Percentiles rank a stretch among this genome's conserved stretches.
Evolutionary conservation across 306 rosid species (phyloP).

Genomic region (Acacia melanoxylon): DNA sequence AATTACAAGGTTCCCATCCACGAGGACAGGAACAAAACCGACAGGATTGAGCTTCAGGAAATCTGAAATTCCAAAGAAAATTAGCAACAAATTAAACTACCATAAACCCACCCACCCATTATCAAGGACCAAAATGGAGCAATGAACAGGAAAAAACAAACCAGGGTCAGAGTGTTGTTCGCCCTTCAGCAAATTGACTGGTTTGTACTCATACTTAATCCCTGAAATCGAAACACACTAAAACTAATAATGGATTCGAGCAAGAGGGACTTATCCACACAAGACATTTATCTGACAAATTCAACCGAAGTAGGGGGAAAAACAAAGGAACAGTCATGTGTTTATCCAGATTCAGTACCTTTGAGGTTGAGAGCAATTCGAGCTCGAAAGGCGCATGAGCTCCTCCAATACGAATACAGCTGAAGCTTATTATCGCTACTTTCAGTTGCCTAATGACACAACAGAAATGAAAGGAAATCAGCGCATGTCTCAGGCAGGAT

Average conservation of each 20-base stretch:
- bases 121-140: not conserved
- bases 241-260: not conserved
- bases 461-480: not conserved
- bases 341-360: conserved; percentile 40
- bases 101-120: not conserved
- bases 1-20: conserved; percentile 53
- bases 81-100: not conserved
- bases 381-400: conserved; percentile 44
- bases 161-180: conserved; percentile 64
- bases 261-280: not conserved
- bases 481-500: not conserved
- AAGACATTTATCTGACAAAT: not conserved
- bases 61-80: conserved; percentile 38
- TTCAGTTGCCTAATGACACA: conserved; percentile 33
- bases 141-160: conserved; percentile 2
- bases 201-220: conserved; percentile 52
- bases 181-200: conserved; percentile 59
- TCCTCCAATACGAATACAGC: conserved; percentile 49
- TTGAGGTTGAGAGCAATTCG: conserved; percentile 62
- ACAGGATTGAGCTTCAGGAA: conserved; percentile 62
- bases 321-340: not conserved
- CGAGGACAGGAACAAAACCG: conserved; percentile 68
- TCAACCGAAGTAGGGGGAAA: not conserved
- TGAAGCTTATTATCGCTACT: conserved; percentile 1
- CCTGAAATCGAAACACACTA: conserved; percentile 34